phyloP scores from a whole-genome alignment of 345 rosid genomes.

The Luvunga scandens region DNA sequence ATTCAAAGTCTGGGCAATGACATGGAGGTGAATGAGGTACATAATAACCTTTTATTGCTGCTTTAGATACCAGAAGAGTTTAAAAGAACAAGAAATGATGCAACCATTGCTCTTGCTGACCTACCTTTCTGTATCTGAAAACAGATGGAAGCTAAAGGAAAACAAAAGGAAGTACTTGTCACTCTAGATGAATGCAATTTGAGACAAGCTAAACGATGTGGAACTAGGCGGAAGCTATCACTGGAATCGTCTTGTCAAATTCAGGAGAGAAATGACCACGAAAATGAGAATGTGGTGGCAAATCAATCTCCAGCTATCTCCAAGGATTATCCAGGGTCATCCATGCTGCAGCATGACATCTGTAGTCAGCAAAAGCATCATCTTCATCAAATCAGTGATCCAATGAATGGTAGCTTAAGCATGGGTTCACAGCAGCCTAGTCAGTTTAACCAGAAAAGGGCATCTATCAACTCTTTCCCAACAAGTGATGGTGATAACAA shows the following conservation, averaged over 20 bases:
- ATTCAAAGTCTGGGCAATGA: slow-evolving; percentile 16
- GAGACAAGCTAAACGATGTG: slow-evolving; percentile 9
- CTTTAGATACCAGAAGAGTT: slow-evolving; percentile 1
- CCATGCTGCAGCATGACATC: neutral
- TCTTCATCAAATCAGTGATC: slow-evolving; percentile 2
- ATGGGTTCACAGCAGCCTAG: slow-evolving; percentile 1
- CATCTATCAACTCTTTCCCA: slow-evolving; percentile 10
- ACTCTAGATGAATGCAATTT: slow-evolving; percentile 12
- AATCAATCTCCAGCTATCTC: slow-evolving; percentile 15
- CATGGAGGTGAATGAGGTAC: slow-evolving; percentile 18
- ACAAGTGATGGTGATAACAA: slow-evolving; percentile 2
- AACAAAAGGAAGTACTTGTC: slow-evolving; percentile 25
- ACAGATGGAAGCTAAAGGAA: slow-evolving; percentile 17
- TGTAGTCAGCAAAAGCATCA: neutral
- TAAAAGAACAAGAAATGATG: slow-evolving; percentile 21
- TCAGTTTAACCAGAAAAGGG: slow-evolving; percentile 3
- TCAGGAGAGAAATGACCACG: slow-evolving; percentile 24
- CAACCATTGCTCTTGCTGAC: slow-evolving; percentile 20
- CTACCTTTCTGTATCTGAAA: neutral
- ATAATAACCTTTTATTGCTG: neutral
- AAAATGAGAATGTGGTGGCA: slow-evolving; percentile 16
- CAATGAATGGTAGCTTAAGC: slow-evolving; percentile 5
- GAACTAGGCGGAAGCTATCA: slow-evolving; percentile 37
- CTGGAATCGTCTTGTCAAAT: slow-evolving; percentile 27
- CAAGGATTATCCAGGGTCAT: slow-evolving; percentile 8